These are phyloP conservation scores for Acanthamoeba triangularis DNA, from an alignment of 208 protist species.

Conservation along the genomic window DNA sequence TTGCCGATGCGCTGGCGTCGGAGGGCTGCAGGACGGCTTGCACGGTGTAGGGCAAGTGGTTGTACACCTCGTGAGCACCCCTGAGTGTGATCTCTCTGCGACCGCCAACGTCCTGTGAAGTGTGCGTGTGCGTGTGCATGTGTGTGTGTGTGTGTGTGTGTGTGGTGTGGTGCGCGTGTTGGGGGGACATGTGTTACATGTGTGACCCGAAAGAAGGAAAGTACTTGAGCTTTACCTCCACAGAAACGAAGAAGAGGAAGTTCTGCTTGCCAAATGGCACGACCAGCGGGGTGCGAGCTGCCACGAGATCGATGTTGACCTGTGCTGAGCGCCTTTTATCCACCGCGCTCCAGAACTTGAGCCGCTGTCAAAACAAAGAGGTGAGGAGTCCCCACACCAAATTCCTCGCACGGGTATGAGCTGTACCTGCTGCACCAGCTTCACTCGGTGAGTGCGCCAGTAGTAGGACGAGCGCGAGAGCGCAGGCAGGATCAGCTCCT, in stretches of 20 bases:
- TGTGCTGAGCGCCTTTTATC: background rate
- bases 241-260: background rate
- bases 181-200: too few relatives aligned
- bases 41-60: slow-evolving; percentile 49
- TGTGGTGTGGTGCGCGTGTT: too few relatives aligned
- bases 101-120: slow-evolving; percentile 27
- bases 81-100: background rate
- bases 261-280: background rate
- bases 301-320: slow-evolving; percentile 33
- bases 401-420: background rate
- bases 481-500: background rate
- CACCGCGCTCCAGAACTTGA: slow-evolving; percentile 46
- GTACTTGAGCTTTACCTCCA: background rate
- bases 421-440: slow-evolving; percentile 5
- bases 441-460: slow-evolving; percentile 42
- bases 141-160: too few relatives aligned
- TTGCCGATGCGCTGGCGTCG: background rate
- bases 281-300: background rate
- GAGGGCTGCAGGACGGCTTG: background rate
- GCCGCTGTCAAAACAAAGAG: background rate
- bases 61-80: slow-evolving; percentile 23
- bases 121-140: too few relatives aligned
- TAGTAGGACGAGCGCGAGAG: background rate
- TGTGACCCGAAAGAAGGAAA: too few relatives aligned
- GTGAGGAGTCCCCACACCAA: background rate